Conservation (phyloP, 345 rosid genomes). For the Pistacia vera region DNA sequence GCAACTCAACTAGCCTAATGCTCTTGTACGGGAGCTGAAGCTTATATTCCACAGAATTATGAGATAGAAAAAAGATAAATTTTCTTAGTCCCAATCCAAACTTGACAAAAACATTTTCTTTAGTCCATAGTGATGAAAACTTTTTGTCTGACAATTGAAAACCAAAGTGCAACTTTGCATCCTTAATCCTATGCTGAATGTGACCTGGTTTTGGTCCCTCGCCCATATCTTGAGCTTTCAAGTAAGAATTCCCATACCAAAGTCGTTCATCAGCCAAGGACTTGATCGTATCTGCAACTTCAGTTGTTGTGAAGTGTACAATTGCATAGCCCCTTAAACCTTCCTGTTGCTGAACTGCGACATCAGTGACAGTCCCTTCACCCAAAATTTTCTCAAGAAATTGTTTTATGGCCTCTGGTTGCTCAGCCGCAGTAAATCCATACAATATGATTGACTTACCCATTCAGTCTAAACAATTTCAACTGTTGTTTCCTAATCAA, state of each 20-base stretch:
- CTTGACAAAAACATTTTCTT: conserved; percentile 20
- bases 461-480: conserved; percentile 7
- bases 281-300: neutral
- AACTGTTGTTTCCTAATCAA: conserved; percentile 2
- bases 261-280: conserved; percentile 2
- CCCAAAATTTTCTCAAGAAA: conserved; percentile 24
- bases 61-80: conserved; percentile 27
- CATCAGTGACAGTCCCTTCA: conserved; percentile 17
- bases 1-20: conserved; percentile 35
- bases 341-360: conserved; percentile 3
- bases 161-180: conserved; percentile 32
- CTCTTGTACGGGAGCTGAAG: conserved; percentile 41
- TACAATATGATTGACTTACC: conserved; percentile 20
- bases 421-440: conserved; percentile 20
- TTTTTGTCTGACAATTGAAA: conserved; percentile 22
- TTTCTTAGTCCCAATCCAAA: conserved; percentile 25
- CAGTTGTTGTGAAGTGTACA: conserved; percentile 30
- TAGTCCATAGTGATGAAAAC: conserved; percentile 35
- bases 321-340: conserved; percentile 25
- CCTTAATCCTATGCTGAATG: conserved; percentile 6
- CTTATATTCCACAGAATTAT: conserved; percentile 17
- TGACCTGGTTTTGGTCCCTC: conserved; percentile 11
- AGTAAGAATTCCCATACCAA: conserved; percentile 16
- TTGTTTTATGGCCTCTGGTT: conserved; percentile 14
- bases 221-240: conserved; percentile 1